phyloP scores from a whole-genome alignment of 805 yeast species.

The Metschnikowia colocasiae region DNA sequence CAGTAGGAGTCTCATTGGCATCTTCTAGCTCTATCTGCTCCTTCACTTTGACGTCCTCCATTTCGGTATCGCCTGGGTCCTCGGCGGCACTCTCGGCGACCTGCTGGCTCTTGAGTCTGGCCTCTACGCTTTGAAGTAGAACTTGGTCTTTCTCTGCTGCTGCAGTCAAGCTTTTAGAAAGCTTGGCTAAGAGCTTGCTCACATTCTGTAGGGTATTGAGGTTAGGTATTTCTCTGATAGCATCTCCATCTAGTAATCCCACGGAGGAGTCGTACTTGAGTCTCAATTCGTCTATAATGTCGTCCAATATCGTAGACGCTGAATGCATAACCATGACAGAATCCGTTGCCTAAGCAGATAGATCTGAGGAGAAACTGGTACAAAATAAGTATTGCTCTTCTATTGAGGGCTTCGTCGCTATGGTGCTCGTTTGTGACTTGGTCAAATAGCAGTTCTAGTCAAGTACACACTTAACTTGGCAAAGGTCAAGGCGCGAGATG shows the following conservation, averaged over 20 bases:
- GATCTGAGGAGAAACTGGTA: neutral
- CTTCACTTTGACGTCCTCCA: neutral
- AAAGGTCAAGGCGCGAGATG: slow-evolving; percentile 3
- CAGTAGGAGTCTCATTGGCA: neutral
- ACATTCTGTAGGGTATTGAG: slow-evolving; percentile 45
- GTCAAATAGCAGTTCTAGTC: neutral
- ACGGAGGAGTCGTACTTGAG: slow-evolving; percentile 55
- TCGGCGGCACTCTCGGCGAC: slow-evolving; percentile 4
- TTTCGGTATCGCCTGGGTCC: slow-evolving; percentile 6
- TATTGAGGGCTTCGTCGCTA: neutral
- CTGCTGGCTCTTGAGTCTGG: slow-evolving; percentile 4
- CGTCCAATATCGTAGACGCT: slow-evolving; percentile 44
- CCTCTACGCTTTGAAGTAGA: slow-evolving; percentile 22
- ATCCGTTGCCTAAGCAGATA: neutral
- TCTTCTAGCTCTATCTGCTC: slow-evolving; percentile 7
- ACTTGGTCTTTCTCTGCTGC: slow-evolving; percentile 31
- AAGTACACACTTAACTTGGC: neutral
- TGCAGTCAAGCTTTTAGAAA: slow-evolving; percentile 36
- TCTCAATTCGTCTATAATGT: slow-evolving; percentile 49
- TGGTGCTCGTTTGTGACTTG: neutral
- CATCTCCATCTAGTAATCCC: slow-evolving; percentile 61
- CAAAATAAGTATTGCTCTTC: neutral
- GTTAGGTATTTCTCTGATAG: slow-evolving; percentile 39
- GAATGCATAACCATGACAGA: slow-evolving; percentile 17
- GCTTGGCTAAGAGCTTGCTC: slow-evolving; percentile 38